Conservation (phyloP, 768 basidiomycete genomes). For the Boletus speciosus region DNA sequence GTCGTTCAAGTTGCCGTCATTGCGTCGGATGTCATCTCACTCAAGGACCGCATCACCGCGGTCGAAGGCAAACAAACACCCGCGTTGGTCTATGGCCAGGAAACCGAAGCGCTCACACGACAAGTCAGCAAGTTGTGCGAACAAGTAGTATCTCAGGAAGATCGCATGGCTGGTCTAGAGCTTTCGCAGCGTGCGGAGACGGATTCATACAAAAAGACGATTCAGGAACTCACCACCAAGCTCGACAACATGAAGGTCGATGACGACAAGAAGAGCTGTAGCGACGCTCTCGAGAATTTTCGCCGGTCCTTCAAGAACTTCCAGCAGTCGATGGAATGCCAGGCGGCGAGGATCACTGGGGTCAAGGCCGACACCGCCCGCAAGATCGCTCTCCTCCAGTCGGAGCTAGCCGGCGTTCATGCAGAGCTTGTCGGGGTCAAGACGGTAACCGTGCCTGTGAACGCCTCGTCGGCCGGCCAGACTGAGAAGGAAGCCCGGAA, state of each 20-base stretch:
- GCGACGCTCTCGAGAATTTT: conserved; percentile 6
- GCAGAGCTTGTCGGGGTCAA: conserved; percentile 9
- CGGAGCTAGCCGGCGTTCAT: conserved; percentile 9
- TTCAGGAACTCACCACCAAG: conserved; percentile 12
- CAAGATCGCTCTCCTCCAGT: conserved; percentile 16
- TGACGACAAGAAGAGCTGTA: conserved; percentile 3
- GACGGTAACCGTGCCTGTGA: not conserved
- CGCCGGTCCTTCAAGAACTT: not conserved
- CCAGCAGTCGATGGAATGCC: conserved; percentile 8
- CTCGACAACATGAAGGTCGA: conserved; percentile 1
- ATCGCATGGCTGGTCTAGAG: conserved; percentile 8
- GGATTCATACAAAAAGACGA: not conserved
- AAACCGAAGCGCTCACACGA: conserved; percentile 3
- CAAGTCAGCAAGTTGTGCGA: conserved; percentile 8
- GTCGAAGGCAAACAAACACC: conserved; percentile 7
- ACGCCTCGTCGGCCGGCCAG: not conserved
- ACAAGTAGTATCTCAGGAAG: conserved; percentile 11
- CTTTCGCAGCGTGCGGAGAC: conserved; percentile 5
- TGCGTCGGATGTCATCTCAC: conserved; percentile 11
- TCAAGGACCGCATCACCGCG: conserved; percentile 16
- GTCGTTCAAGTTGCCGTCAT: conserved; percentile 1
- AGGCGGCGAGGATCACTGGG: conserved; percentile 10
- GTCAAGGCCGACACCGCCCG: conserved; percentile 16
- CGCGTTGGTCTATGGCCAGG: not conserved
- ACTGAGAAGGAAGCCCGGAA: conserved; percentile 4